Conservation (phyloP, 352 stramenopile genomes). For the Phytophthora fragariaefolia region DNA sequence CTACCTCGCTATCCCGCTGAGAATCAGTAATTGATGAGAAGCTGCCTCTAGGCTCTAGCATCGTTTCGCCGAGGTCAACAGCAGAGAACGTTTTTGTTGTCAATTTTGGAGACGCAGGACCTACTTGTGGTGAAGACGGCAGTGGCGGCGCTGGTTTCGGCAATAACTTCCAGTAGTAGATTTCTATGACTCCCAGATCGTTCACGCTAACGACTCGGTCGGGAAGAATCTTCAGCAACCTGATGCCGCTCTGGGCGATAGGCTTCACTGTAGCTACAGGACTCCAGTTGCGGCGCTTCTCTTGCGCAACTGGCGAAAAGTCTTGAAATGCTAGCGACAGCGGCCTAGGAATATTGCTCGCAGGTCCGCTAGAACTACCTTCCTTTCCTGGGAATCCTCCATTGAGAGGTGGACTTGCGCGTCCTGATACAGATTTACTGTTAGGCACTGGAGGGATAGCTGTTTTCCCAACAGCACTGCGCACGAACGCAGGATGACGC, state of each 20-base stretch:
- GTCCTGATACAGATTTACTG: conserved; percentile 20
- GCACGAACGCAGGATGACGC: conserved; percentile 46
- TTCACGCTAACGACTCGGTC: conserved; percentile 86
- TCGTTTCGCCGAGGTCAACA: conserved; percentile 16
- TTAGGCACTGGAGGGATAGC: conserved; percentile 2
- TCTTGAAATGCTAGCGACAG: conserved; percentile 76
- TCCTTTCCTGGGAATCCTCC: conserved; percentile 17
- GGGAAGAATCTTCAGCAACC: conserved; percentile 74
- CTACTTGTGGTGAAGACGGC: conserved; percentile 9
- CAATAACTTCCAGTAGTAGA: conserved; percentile 85
- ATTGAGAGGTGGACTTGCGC: conserved; percentile 20
- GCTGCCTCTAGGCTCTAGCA: conserved; percentile 11
- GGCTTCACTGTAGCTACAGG: conserved; percentile 65
- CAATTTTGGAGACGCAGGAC: conserved; percentile 21
- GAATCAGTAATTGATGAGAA: conserved; percentile 21
- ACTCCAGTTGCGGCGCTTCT: conserved; percentile 67
- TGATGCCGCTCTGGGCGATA: conserved; percentile 59
- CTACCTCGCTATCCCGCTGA: conserved; percentile 25
- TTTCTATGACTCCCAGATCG: conserved; percentile 84
- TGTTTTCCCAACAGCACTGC: conserved; percentile 33
- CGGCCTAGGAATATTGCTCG: conserved; percentile 49
- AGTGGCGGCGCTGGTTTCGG: conserved; percentile 49
- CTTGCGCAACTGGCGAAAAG: conserved; percentile 54
- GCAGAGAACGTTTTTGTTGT: conserved; percentile 22
- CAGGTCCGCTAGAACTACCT: conserved; percentile 1